Base-by-base conservation (phyloP, 2,329 filamentous ascomycete genomes). In the Dactylellina parvicollis region DNA sequence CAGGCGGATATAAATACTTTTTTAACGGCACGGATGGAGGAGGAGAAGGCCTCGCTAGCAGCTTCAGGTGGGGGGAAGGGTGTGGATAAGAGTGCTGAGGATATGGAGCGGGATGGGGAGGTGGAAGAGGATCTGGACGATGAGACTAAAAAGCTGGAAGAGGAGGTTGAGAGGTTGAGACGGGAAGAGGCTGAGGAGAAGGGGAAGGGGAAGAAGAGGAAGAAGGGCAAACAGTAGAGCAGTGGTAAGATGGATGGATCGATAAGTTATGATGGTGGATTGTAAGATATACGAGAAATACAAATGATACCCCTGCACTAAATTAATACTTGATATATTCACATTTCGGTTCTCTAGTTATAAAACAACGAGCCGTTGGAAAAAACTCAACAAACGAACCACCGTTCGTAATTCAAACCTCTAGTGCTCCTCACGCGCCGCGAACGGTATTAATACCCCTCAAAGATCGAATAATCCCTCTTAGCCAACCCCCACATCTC, bases 51-150 rank as follows among this genome's bases (percentile, higher is more conserved):
- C 3, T 18, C 34, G 16, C 26, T 18, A 1, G 9, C 42, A 9
- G 32, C 46, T 7, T 34, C 34, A 20, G 38, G 36, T 8, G 40
- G 10, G 26, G 38, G 28, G 28, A 66, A 67, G 40, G 32, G 44
- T 9, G 44, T 16, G 0, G 52, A 38, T 32, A 56, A 49, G 54
- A 52, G 32, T 20, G 69, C 69, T 1, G 69, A 73, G 18, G 46
- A 73, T 55, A 73, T 73, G 69, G 69, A 73, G 47, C 46, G 60
- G 22, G 69, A 73, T 42, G 69, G 69, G 9, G 69, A 73, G 12
- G 32, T 61, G 8, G 69, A 73, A 34, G 69, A 73, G 46, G 69
- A 73, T 30, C 55, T 73, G 69, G 69, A 73, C 38, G 69, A 73
- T 14, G 69, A 73, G 47, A 73, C 69, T 10, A 73, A 73, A 26